Evolutionary conservation across 2,329 filamentous ascomycete genomes (phyloP), one percentile per base, ranked within the genome.

Genomic region (Pyrenophora seminiperda): DNA sequence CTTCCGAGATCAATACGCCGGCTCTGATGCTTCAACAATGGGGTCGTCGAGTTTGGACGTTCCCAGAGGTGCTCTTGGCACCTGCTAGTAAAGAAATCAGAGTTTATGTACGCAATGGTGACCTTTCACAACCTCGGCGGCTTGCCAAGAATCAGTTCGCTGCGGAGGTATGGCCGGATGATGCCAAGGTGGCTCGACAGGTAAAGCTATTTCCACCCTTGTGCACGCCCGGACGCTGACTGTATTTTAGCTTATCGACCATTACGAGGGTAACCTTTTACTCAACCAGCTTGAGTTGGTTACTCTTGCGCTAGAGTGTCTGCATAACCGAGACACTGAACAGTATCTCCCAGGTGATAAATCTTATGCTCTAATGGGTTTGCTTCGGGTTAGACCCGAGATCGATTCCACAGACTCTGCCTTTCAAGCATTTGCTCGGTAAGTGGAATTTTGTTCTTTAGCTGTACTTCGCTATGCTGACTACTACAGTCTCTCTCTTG

Each of bases 341-440:
- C 58, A 73, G 39, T 73, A 75, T 44, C 67, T 70, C 9, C 54
- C 56, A 0, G 76, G 75, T 1, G 77, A 80, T 44, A 63, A 75
- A 7, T 70, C 73, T 6, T 80, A 80, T 37, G 76, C 76, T 0
- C 58, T 79, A 19, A 79, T 79, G 76, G 77, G 77, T 2, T 67
- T 80, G 7, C 54, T 76, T 2, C 66, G 75, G 5, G 67, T 73
- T 9, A 60, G 77, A 6, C 77, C 76, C 0, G 56, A 58, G 13
- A 68, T 78, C 4, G 63, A 75, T 36, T 59, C 61, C 2, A 65
- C 57, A 0, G 77, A 80, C 49, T 67, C 73, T 3, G 73, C 66
- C 0, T 79, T 81, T 47, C 73, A 79, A 53, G 78, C 77, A 0
- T 80, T 80, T 44, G 75, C 77, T 4, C 67, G 75, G 27, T 64